Percentiles rank a stretch among this genome's conserved stretches.
Evolutionary conservation across 805 yeast genomes (phyloP).

Genomic region (Sugiyamaella marilandica): DNA sequence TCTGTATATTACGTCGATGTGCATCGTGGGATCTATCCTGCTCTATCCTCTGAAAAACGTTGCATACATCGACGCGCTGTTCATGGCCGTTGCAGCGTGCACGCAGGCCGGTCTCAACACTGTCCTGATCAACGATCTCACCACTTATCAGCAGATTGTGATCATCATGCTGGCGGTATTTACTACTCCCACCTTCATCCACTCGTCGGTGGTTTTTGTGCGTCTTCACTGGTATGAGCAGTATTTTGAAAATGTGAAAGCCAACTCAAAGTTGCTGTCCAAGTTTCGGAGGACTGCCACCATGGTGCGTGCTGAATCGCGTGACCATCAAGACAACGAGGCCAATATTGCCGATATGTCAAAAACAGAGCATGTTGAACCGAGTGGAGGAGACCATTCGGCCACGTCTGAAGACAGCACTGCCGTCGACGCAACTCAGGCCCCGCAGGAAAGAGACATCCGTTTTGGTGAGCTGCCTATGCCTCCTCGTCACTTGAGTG

Average conservation of each 20-base stretch:
- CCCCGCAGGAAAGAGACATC: slow-evolving; percentile 34
- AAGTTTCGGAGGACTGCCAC: slow-evolving; percentile 80
- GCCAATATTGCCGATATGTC: not conserved
- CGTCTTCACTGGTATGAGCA: slow-evolving; percentile 88
- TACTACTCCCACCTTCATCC: slow-evolving; percentile 86
- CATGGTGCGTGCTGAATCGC: slow-evolving; percentile 42
- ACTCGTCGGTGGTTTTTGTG: slow-evolving; percentile 68
- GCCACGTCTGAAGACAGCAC: slow-evolving; percentile 16
- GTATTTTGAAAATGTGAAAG: slow-evolving; percentile 75
- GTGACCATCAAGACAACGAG: slow-evolving; percentile 10
- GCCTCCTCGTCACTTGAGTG: slow-evolving; percentile 33
- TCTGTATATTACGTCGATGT: slow-evolving; percentile 57
- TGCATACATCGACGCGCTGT: slow-evolving; percentile 71
- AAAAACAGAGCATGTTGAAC: not conserved
- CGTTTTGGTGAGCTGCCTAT: slow-evolving; percentile 53
- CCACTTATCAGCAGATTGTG: slow-evolving; percentile 74
- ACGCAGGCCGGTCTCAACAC: slow-evolving; percentile 95
- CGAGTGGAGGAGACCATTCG: not conserved
- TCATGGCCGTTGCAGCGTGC: slow-evolving; percentile 67
- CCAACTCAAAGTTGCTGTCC: slow-evolving; percentile 69
- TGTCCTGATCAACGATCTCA: slow-evolving; percentile 56
- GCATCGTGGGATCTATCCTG: slow-evolving; percentile 65
- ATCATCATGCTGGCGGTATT: slow-evolving; percentile 58
- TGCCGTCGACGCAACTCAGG: slow-evolving; percentile 19
- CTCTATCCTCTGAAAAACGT: slow-evolving; percentile 68